Percentiles rank a stretch among this genome's conserved stretches.
phyloP scores from a whole-genome alignment of 2,329 filamentous ascomycete species.

The Cladosporium colombiae region DNA sequence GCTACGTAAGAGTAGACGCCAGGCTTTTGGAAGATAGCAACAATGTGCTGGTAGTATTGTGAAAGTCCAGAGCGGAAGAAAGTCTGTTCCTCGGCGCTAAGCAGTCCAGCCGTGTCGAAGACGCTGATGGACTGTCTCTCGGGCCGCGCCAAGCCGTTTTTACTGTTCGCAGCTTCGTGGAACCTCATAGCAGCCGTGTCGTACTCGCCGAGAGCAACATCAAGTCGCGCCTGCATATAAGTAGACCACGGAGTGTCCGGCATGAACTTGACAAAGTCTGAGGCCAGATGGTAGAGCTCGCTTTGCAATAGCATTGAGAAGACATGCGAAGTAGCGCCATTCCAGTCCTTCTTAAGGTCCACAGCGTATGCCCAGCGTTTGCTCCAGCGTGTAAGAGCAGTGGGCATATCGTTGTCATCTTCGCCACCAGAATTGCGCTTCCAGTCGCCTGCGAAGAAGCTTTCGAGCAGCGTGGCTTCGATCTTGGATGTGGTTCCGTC shows the following conservation, averaged over 20 bases:
- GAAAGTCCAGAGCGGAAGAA: conserved; percentile 71
- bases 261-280: conserved; percentile 67
- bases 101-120: conserved; percentile 58
- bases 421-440: conserved; percentile 9
- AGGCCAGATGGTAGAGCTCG: conserved; percentile 53
- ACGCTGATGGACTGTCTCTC: conserved; percentile 2
- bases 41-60: conserved; percentile 84
- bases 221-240: conserved; percentile 83
- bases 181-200: conserved; percentile 74
- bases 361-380: conserved; percentile 47
- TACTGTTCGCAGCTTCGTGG: conserved; percentile 63
- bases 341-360: conserved; percentile 41
- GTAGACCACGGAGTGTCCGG: conserved; percentile 59
- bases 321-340: conserved; percentile 42
- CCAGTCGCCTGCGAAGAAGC: conserved; percentile 46
- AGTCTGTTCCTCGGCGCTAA: conserved; percentile 73
- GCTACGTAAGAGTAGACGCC: conserved; percentile 78
- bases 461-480: conserved; percentile 40
- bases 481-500: background rate
- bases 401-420: conserved; percentile 33
- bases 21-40: conserved; percentile 75
- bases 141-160: conserved; percentile 21
- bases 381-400: conserved; percentile 48
- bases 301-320: conserved; percentile 48
- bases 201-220: conserved; percentile 72